Base-by-base conservation (phyloP, 202 grass and related monocot species). In the Carex sylvatica region DNA sequence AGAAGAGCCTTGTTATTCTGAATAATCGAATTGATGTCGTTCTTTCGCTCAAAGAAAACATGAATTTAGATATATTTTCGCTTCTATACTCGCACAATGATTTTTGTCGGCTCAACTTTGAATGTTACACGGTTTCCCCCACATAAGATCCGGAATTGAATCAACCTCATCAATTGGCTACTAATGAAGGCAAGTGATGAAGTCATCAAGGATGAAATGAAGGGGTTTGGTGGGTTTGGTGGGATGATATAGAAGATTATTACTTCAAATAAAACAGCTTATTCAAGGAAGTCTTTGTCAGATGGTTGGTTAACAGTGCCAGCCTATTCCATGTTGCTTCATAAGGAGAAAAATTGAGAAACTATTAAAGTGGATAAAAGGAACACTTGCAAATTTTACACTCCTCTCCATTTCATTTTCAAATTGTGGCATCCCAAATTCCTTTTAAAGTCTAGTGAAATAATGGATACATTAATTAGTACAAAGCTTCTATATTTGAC, bases 301-400 rank as follows among this genome's bases (percentile, higher is more conserved):
- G 80, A 69, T 69, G 63, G 62, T 68, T 82, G 47, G 44, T 64
- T 52, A 65, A 8, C 62, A 67, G 38, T 54, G 79, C 61, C 79
- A 82, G 42, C 62, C 38, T 40, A 54, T 54, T 64, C 60, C 78
- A 82, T 82, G 80, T 82, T 82, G 80, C 63, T 82, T 82, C 62
- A 82, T 36, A 82, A 65, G 47, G 16, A 54, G 61, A 53, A 81
- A 81, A 53, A 69, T 6, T 46, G 9, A 23, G n/a, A 13, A 49
- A 49, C 46, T 49, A 47, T 9, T 4, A 30, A 80, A 72, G 15
- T 12, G 15, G 14, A 77, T 51, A 36, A 42, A 44, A 47, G 2
- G 15, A 49, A 49, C 47, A 15, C 63, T 15, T 9, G 23, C 13
- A 11, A 47, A 47, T 47, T 74, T 10, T 38, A 22, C 56, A 26